A percentile compares a stretch with the other conserved stretches of the same genome.
These are phyloP conservation scores for Sarocladiaceae sp. DNA, from an alignment of 2,329 filamentous ascomycete genomes.

Conservation along the genomic window DNA sequence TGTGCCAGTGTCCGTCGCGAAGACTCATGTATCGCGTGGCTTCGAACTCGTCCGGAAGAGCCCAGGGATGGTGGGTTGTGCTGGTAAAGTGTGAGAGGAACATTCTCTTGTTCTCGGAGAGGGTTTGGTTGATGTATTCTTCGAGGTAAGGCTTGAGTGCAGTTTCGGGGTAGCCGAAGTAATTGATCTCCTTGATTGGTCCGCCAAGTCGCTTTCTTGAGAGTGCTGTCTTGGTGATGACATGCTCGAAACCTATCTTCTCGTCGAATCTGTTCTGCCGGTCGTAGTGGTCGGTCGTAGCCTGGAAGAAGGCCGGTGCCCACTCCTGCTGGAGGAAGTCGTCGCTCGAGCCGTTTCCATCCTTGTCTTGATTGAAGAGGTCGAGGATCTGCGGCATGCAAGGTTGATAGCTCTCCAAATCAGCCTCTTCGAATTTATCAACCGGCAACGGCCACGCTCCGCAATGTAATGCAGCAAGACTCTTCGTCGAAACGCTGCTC, in stretches of 20 bases:
- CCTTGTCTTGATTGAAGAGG: slow-evolving; percentile 17
- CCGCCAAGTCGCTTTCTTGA: background rate
- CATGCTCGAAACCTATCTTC: slow-evolving; percentile 18
- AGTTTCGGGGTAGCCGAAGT: slow-evolving; percentile 38
- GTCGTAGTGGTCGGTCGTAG: slow-evolving; percentile 16
- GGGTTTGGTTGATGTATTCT: slow-evolving; percentile 27
- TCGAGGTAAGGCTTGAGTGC: slow-evolving; percentile 33
- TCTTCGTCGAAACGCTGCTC: slow-evolving; percentile 31
- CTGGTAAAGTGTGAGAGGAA: slow-evolving; percentile 31
- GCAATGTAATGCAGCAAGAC: slow-evolving; percentile 27
- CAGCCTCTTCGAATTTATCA: slow-evolving; percentile 30
- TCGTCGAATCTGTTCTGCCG: slow-evolving; percentile 13
- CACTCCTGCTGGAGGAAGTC: slow-evolving; percentile 15
- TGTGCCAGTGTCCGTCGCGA: slow-evolving; percentile 11
- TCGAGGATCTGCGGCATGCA: slow-evolving; percentile 26
- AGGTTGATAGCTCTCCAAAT: slow-evolving; percentile 32
- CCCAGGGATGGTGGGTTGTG: slow-evolving; percentile 39
- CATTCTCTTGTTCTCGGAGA: slow-evolving; percentile 24
- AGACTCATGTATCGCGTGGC: slow-evolving; percentile 24
- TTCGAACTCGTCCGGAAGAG: slow-evolving; percentile 24
- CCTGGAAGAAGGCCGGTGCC: slow-evolving; percentile 16
- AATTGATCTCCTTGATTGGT: slow-evolving; percentile 25
- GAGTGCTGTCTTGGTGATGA: slow-evolving; percentile 15
- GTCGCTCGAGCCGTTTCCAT: slow-evolving; percentile 6
- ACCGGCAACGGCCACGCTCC: slow-evolving; percentile 28